Evolutionary conservation across 352 stramenopile genomes (phyloP).

Genomic region (Globisporangium cystogenes): DNA sequence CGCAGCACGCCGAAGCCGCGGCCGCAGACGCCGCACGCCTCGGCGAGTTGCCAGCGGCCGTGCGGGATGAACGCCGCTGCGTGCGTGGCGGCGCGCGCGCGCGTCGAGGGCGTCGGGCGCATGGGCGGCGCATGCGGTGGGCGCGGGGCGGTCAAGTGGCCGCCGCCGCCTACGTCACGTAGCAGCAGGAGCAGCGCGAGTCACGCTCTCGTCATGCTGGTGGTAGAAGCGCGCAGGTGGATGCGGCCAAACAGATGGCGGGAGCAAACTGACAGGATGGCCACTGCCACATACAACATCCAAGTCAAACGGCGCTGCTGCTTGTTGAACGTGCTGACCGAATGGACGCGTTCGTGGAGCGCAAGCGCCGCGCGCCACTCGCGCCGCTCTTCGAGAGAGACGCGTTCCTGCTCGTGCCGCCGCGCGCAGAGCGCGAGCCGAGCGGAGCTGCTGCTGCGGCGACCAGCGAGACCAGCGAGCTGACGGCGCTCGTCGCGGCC

Average conservation of each 20-base stretch:
- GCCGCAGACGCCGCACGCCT: conserved; percentile 56
- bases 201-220: neutral
- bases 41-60: conserved; percentile 48
- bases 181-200: neutral
- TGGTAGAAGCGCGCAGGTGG: neutral
- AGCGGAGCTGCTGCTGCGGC: neutral
- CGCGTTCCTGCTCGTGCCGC: conserved; percentile 19
- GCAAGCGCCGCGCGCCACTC: conserved; percentile 12
- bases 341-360: conserved; percentile 65
- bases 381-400: conserved; percentile 32
- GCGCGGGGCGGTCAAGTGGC: neutral
- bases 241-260: neutral
- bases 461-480: conserved; percentile 4
- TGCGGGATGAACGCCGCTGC: conserved; percentile 52
- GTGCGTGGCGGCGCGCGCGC: neutral
- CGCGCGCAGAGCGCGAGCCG: neutral
- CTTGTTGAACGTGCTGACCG: neutral
- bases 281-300: too few species aligned
- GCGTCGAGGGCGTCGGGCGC: conserved; percentile 1
- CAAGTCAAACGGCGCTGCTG: too few species aligned
- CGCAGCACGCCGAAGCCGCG: conserved; percentile 53
- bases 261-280: conserved; percentile 1
- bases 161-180: neutral
- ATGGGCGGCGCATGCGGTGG: conserved; percentile 5
- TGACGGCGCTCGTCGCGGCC: conserved; percentile 15